A percentile compares a stretch with the other conserved stretches of the same genome.
Evolutionary conservation across 106 monocot species (phyloP).

Genomic region (Chionographis japonica): DNA sequence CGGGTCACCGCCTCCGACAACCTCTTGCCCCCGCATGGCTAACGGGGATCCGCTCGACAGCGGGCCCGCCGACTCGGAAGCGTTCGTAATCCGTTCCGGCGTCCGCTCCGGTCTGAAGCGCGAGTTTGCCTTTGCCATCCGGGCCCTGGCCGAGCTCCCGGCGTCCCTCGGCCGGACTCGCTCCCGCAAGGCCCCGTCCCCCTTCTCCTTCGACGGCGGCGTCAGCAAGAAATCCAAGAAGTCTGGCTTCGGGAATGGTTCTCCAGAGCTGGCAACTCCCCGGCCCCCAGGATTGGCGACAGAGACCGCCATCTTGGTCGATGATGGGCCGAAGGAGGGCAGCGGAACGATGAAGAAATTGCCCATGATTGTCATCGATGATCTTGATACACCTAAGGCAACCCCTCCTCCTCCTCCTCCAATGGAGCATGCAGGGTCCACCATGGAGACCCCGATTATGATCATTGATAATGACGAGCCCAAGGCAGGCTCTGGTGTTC

Average conservation of each 20-base stretch:
- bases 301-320: too few relatives aligned
- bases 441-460: constrained; percentile 1
- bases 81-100: constrained; percentile 52
- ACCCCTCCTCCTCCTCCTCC: neutral
- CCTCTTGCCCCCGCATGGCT: constrained; percentile 17
- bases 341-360: constrained; percentile 19
- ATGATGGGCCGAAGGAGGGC: neutral
- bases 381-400: neutral
- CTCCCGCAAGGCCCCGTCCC: constrained; percentile 14
- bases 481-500: neutral
- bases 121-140: constrained; percentile 80
- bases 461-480: neutral
- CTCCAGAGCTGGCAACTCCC: neutral
- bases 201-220: neutral
- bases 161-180: constrained; percentile 45
- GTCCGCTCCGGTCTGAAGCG: constrained; percentile 77
- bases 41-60: constrained; percentile 4
- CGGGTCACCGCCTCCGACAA: too few relatives aligned
- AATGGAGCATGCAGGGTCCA: neutral
- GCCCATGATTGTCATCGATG: constrained; percentile 33
- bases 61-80: constrained; percentile 17
- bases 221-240: neutral
- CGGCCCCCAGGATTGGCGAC: too few relatives aligned
- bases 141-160: constrained; percentile 51
- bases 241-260: neutral